Conservation (phyloP, 805 yeast species). For the Candida insectalens region DNA sequence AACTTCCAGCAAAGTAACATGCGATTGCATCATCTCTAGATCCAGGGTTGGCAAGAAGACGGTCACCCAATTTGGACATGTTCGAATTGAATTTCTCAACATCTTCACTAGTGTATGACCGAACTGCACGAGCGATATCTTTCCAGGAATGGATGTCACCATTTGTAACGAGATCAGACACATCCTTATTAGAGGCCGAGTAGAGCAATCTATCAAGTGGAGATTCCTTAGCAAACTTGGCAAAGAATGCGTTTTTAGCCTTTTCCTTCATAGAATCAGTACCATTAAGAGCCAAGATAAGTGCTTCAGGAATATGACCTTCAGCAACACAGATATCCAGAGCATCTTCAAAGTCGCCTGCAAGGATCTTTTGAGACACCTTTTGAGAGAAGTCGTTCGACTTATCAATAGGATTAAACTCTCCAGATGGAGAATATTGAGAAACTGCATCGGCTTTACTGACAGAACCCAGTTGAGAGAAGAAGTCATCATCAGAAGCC, state of each 20-base stretch:
- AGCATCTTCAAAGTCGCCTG: conserved; percentile 58
- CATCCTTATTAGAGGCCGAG: conserved; percentile 43
- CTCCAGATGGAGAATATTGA: conserved; percentile 42
- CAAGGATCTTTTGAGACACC: conserved; percentile 43
- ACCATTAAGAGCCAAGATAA: conserved; percentile 67
- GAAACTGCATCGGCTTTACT: conserved; percentile 7
- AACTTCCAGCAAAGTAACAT: conserved; percentile 72
- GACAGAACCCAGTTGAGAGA: conserved; percentile 21
- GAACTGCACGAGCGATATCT: conserved; percentile 61
- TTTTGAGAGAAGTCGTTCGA: conserved; percentile 31
- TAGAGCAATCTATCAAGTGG: conserved; percentile 68
- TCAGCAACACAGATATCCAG: conserved; percentile 55
- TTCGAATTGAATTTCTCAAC: conserved; percentile 38
- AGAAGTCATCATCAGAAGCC: conserved; percentile 30
- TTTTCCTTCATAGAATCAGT: conserved; percentile 50
- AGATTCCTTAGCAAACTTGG: conserved; percentile 38
- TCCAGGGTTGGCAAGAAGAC: conserved; percentile 35
- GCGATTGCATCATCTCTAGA: conserved; percentile 67
- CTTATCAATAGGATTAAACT: conserved; percentile 30
- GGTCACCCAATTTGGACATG: conserved; percentile 66
- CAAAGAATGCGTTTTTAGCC: conserved; percentile 65
- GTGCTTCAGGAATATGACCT: conserved; percentile 66
- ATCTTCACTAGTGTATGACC: conserved; percentile 33
- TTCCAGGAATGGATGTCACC: conserved; percentile 79
- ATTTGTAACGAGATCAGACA: conserved; percentile 64